Percentiles rank a stretch among this genome's conserved stretches.
phyloP scores from a whole-genome alignment of 768 basidiomycete genomes.

The Suillus plorans region DNA sequence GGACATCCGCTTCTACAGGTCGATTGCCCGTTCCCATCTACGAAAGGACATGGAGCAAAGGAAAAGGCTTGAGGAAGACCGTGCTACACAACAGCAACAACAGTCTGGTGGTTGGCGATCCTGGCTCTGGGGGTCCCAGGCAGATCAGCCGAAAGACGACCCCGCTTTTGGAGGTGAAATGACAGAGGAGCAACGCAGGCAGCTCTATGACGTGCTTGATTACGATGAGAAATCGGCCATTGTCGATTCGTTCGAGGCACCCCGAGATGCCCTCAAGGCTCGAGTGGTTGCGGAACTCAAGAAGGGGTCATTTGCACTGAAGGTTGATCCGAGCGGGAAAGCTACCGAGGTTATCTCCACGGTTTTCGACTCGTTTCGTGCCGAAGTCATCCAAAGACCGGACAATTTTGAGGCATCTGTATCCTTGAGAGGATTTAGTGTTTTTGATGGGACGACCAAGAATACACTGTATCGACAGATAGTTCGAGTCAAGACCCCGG shows the following conservation, averaged over 20 bases:
- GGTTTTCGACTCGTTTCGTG: constrained; percentile 84
- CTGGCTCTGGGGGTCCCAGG: constrained; percentile 77
- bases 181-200: constrained; percentile 86
- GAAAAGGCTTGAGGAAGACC: constrained; percentile 67
- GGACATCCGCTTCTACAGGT: constrained; percentile 96
- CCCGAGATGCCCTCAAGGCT: constrained; percentile 78
- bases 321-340: constrained; percentile 64
- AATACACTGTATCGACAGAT: constrained; percentile 86
- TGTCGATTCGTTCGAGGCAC: constrained; percentile 63
- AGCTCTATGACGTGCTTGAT: constrained; percentile 88
- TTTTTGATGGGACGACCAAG: constrained; percentile 88
- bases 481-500: constrained; percentile 69
- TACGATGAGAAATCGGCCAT: constrained; percentile 86
- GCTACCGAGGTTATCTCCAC: constrained; percentile 78
- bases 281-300: constrained; percentile 76
- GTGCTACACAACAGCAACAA: constrained; percentile 50
- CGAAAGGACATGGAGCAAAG: constrained; percentile 78
- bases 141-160: constrained; percentile 45
- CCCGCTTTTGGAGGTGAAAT: constrained; percentile 63
- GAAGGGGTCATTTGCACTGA: constrained; percentile 85
- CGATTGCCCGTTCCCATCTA: constrained; percentile 85
- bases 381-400: constrained; percentile 79
- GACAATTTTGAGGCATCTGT: constrained; percentile 85
- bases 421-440: constrained; percentile 81
- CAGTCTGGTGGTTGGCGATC: constrained; percentile 59